Percentiles rank a stretch among this genome's conserved stretches.
Conservation (phyloP, 139 green algal species). For the Microglena sp. region DNA sequence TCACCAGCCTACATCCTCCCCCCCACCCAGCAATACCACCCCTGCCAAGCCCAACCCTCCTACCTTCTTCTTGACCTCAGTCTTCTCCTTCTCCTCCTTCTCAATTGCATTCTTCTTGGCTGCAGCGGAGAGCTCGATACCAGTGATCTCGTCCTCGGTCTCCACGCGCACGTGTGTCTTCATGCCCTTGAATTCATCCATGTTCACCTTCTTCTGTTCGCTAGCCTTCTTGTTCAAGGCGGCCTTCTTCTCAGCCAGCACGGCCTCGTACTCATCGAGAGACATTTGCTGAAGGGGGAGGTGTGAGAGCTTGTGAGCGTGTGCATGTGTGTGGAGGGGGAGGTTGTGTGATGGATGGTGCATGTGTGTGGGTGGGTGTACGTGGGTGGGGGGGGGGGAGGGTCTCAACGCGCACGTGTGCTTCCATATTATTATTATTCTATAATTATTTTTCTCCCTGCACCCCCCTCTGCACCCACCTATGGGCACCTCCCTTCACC, state of each 20-base stretch:
- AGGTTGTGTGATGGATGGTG: not conserved
- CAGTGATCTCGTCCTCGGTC: conserved; percentile 23
- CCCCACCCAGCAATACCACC: no score
- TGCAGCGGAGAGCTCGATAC: conserved; percentile 22
- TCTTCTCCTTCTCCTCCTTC: conserved; percentile 12
- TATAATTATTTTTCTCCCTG: no score
- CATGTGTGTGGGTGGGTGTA: no score
- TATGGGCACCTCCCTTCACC: no score
- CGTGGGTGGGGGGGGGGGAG: no score
- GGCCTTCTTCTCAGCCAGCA: conserved; percentile 64
- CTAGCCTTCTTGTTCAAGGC: conserved; percentile 53
- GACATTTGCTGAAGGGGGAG: conserved; percentile 41
- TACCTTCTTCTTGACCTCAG: conserved; percentile 21
- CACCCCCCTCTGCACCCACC: no score
- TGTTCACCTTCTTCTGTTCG: conserved; percentile 28
- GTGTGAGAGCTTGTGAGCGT: not conserved
- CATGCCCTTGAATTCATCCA: conserved; percentile 10
- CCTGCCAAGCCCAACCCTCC: not conserved
- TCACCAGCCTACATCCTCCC: no score
- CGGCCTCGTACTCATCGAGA: conserved; percentile 65
- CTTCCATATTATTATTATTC: no score
- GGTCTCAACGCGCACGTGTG: no score
- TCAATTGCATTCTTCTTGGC: conserved; percentile 30
- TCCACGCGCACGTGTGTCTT: conserved; percentile 21
- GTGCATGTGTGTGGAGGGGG: not conserved